Percentiles rank a stretch among this genome's conserved stretches.
Conservation (phyloP, 768 basidiomycete species). For the Hypholoma fasciculare region DNA sequence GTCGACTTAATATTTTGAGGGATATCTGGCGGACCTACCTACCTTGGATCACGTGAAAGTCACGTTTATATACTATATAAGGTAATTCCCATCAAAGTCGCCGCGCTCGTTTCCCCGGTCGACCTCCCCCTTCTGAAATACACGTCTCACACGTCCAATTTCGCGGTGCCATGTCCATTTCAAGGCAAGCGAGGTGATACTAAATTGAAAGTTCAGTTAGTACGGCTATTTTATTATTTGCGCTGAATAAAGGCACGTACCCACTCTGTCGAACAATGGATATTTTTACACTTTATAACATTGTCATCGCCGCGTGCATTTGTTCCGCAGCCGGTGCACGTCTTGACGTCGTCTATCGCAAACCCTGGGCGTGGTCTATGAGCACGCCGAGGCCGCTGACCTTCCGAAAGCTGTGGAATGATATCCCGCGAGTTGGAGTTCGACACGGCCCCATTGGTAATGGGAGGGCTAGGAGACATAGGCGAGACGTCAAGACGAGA, state of each 20-base stretch:
- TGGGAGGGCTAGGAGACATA: too few species aligned
- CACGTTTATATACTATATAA: neutral
- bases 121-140: neutral
- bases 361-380: neutral
- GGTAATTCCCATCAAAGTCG: neutral
- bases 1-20: too few species aligned
- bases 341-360: neutral
- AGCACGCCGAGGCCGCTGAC: neutral
- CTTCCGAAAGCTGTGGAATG: too few species aligned
- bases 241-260: neutral
- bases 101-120: neutral
- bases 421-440: too few species aligned
- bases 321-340: neutral
- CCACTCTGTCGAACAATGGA: neutral
- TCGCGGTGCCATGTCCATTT: neutral
- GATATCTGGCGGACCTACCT: too few species aligned
- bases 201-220: neutral
- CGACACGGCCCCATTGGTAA: too few species aligned
- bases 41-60: neutral
- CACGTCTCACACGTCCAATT: neutral
- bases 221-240: neutral
- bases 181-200: neutral
- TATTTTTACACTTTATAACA: neutral
- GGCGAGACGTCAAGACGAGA: too few species aligned
- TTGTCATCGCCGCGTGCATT: neutral